Base-by-base conservation (phyloP, 2,329 filamentous ascomycete genomes). In the Neofusicoccum sp. region DNA sequence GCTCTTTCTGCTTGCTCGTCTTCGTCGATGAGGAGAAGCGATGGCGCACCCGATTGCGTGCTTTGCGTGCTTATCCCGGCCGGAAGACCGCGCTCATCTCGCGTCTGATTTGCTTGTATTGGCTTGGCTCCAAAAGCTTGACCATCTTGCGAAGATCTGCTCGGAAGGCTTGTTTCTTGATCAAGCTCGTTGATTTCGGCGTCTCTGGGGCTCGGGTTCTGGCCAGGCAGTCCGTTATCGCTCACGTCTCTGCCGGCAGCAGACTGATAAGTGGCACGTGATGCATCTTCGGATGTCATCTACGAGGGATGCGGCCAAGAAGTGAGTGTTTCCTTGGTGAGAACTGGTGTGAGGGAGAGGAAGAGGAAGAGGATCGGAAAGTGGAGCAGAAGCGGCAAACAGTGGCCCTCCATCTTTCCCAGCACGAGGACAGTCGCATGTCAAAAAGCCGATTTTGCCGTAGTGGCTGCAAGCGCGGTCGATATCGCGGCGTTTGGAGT, bases 1-100 rank as follows among this genome's bases (percentile, higher is more conserved):
- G 63, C 59, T 40, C 45, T 36, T 63, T 43, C 41, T 41, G 38
- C 48, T 16, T 60, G 58, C 58, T 60, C 58, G 9, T 54, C 48
- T 12, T 60, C 58, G 20, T 38, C 48, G 30, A 45, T 30, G 34
- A 60, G 58, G 31, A 45, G 58, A 4, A 45, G 38, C 26, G 28
- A 26, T 14, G 36, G 36, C 5, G 30, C 47, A 28, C 30, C 41
- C 16, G 38, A 31, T 41, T 31, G 36, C 40, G 54, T 58, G 54
- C 31, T 45, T 41, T 31, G 36, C 40, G 54, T 58, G 54, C 31
- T 45, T 34, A 44, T 45, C 30, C 20, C 8, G 6, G 40, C 12
- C 3, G 31, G 40, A 16, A 9, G 16, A 6, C 7, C 30, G 11
- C 31, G 41, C 3, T 4, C 9, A 26, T 38, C 20, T 14, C n/a